Percentiles rank a stretch among this genome's conserved stretches.
phyloP scores from a whole-genome alignment of 2,329 filamentous ascomycete species.

The Biscogniauxia marginata region DNA sequence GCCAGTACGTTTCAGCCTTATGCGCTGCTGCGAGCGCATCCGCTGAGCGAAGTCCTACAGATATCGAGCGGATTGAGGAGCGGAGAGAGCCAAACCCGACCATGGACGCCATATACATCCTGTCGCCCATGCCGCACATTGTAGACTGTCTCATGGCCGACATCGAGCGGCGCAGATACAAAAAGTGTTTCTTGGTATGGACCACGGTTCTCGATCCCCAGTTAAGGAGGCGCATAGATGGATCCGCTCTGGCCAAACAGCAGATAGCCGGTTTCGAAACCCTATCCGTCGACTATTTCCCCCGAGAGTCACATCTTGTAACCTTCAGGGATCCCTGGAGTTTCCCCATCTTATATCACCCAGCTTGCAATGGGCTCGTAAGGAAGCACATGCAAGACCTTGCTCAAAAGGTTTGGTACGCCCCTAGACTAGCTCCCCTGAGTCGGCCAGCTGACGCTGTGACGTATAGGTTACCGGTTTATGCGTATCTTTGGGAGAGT shows the following conservation, averaged over 20 bases:
- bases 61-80: conserved; percentile 92
- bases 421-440: neutral
- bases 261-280: conserved; percentile 79
- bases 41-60: conserved; percentile 45
- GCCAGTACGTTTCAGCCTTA: conserved; percentile 64
- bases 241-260: conserved; percentile 64
- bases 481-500: conserved; percentile 90
- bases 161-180: conserved; percentile 80
- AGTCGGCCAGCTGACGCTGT: conserved; percentile 11
- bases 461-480: conserved; percentile 70
- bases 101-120: conserved; percentile 93
- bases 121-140: conserved; percentile 82
- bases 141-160: conserved; percentile 94
- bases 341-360: conserved; percentile 90
- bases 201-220: conserved; percentile 70
- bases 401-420: conserved; percentile 72
- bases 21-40: conserved; percentile 20
- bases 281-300: conserved; percentile 84
- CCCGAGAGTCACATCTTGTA: conserved; percentile 85
- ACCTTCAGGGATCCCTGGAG: conserved; percentile 95
- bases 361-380: conserved; percentile 81
- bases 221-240: conserved; percentile 72
- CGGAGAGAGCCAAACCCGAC: conserved; percentile 77
- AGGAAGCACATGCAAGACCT: conserved; percentile 78
- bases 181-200: conserved; percentile 80